A percentile compares a stretch with the other conserved stretches of the same genome.
These are phyloP conservation scores for Penicillium bialowiezense DNA, from an alignment of 495 filamentous ascomycete species.

Conservation along the genomic window DNA sequence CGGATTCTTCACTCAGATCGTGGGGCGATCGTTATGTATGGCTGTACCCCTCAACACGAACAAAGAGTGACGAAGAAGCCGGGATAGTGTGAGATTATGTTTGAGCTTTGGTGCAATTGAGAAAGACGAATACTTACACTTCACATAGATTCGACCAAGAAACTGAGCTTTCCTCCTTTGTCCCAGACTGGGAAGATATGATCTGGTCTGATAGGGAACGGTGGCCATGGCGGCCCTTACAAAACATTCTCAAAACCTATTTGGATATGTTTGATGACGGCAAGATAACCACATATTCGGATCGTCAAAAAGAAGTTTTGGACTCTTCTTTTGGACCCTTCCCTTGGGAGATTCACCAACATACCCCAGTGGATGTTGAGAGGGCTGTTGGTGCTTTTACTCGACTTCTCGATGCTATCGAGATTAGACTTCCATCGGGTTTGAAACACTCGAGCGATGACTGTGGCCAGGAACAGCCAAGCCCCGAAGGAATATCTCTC, in stretches of 20 bases:
- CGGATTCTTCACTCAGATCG: not conserved
- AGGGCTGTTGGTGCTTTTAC: constrained; percentile 8
- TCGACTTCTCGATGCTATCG: constrained; percentile 15
- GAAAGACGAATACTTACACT: not conserved
- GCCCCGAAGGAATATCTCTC: not conserved
- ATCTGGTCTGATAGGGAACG: not conserved
- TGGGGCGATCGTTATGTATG: constrained; percentile 8
- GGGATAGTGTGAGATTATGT: constrained; percentile 8
- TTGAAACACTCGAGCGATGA: not conserved
- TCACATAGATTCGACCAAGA: constrained; percentile 12
- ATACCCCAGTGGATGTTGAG: constrained; percentile 9
- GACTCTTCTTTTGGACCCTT: constrained; percentile 2
- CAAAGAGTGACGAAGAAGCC: constrained; percentile 10
- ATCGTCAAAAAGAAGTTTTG: not conserved
- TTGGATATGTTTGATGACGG: constrained; percentile 11
- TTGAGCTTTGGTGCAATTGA: not conserved
- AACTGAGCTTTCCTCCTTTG: constrained; percentile 10
- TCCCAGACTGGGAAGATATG: constrained; percentile 5
- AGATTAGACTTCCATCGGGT: constrained; percentile 1
- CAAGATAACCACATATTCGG: constrained; percentile 6
- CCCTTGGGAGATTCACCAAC: constrained; percentile 10
- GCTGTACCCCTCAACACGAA: constrained; percentile 4
- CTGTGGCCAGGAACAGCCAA: not conserved
- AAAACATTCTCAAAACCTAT: constrained; percentile 5
- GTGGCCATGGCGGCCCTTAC: constrained; percentile 7